phyloP scores from a whole-genome alignment of 2,329 filamentous ascomycete species.

The Stagonosporopsis rhizophila region DNA sequence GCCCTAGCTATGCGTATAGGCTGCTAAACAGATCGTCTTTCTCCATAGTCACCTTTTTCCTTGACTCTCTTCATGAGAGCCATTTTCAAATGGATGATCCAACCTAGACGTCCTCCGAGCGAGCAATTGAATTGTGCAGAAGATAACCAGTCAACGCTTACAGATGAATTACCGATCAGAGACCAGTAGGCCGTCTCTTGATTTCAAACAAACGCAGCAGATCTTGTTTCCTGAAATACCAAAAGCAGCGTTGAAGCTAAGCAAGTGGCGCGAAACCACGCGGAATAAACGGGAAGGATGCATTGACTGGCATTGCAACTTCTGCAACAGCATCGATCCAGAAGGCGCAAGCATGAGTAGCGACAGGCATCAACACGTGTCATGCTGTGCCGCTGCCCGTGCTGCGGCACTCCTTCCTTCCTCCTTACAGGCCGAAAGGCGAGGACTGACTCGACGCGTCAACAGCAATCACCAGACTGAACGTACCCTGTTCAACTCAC shows the following conservation, averaged over 20 bases:
- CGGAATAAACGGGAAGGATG: conserved; percentile 11
- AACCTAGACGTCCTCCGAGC: background rate
- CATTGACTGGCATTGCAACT: conserved; percentile 10
- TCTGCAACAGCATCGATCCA: conserved; percentile 1
- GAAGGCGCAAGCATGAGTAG: background rate
- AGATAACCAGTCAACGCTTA: background rate
- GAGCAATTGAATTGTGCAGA: background rate
- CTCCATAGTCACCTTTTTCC: background rate
- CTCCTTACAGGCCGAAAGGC: conserved; percentile 3
- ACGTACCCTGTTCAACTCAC: background rate
- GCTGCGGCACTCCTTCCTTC: conserved; percentile 10
- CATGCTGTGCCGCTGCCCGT: conserved; percentile 5
- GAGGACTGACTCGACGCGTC: conserved; percentile 10
- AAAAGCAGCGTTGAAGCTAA: conserved; percentile 19
- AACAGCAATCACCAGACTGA: conserved; percentile 3
- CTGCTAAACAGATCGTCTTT: conserved; percentile 2
- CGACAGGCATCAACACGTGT: conserved; percentile 11
- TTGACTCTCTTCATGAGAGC: background rate
- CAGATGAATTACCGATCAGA: background rate
- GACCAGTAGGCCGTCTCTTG: background rate
- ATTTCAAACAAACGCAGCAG: background rate
- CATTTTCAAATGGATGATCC: background rate
- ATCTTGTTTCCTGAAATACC: conserved; percentile 10
- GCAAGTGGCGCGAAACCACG: conserved; percentile 14
- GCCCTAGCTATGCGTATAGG: background rate